Percentiles rank a stretch among this genome's conserved stretches.
Conservation (phyloP, 441 rosid genomes). For the Populus tomentosa region DNA sequence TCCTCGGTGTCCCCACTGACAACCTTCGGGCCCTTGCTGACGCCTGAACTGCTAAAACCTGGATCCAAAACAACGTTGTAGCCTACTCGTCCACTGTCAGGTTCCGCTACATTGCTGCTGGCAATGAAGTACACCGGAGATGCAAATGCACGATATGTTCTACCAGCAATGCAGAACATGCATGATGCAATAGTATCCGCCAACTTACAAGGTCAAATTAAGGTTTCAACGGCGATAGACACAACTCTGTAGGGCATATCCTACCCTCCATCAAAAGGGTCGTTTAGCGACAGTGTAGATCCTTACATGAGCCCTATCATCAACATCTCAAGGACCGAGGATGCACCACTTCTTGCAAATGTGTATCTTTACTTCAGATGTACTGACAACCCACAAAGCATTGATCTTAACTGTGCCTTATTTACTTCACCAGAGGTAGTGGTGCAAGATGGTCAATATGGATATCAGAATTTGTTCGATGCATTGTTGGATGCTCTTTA, state of each 20-base stretch:
- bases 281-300: slow-evolving; percentile 6
- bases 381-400: neutral
- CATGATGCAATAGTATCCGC: slow-evolving; percentile 27
- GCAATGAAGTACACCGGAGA: slow-evolving; percentile 35
- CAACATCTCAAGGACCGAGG: slow-evolving; percentile 17
- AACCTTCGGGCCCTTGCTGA: slow-evolving; percentile 19
- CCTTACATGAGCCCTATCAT: slow-evolving; percentile 30
- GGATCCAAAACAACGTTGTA: slow-evolving; percentile 34
- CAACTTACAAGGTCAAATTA: slow-evolving; percentile 22
- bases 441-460: slow-evolving; percentile 24
- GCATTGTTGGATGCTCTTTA: slow-evolving; percentile 39
- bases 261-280: slow-evolving; percentile 32
- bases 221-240: slow-evolving; percentile 39
- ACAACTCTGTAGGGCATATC: slow-evolving; percentile 10
- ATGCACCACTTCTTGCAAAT: slow-evolving; percentile 45
- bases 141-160: slow-evolving; percentile 15
- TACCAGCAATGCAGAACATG: slow-evolving; percentile 32
- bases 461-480: slow-evolving; percentile 44
- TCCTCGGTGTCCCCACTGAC: slow-evolving; percentile 26
- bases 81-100: slow-evolving; percentile 25
- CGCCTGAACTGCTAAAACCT: slow-evolving; percentile 18
- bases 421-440: slow-evolving; percentile 21
- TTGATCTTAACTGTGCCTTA: slow-evolving; percentile 35
- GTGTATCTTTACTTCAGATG: slow-evolving; percentile 41
- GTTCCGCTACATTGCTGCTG: slow-evolving; percentile 33